phyloP scores from a whole-genome alignment of 345 rosid species.

The Kandelia obovata region DNA sequence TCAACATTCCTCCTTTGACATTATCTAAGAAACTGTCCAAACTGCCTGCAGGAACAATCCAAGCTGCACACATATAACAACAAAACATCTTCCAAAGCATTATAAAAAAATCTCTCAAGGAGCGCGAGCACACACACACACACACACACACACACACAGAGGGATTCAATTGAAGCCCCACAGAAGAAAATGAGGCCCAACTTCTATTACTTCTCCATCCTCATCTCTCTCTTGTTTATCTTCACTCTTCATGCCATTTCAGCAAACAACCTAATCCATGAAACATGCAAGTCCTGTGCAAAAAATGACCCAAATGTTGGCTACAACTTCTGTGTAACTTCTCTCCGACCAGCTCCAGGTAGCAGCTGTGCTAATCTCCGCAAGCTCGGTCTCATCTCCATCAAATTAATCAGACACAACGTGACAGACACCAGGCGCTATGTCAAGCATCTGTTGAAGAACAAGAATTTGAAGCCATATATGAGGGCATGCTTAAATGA shows the following conservation, averaged over 20 bases:
- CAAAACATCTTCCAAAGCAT: no score
- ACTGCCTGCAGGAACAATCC: no score
- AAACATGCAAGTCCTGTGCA: slow-evolving; percentile 47
- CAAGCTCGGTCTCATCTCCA: slow-evolving; percentile 46
- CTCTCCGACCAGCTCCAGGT: slow-evolving; percentile 35
- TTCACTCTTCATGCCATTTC: slow-evolving; percentile 1
- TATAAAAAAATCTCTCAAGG: background rate
- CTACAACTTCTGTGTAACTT: slow-evolving; percentile 43
- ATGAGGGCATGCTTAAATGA: slow-evolving; percentile 35
- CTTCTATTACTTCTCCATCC: slow-evolving; percentile 2
- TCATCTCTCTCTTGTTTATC: slow-evolving; percentile 12
- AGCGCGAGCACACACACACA: no score
- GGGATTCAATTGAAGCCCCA: no score
- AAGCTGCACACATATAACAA: no score
- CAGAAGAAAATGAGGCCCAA: slow-evolving; percentile 17
- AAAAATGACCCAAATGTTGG: slow-evolving; percentile 33
- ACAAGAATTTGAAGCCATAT: slow-evolving; percentile 31
- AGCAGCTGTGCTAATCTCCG: slow-evolving; percentile 33
- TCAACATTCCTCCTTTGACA: no score
- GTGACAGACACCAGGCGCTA: slow-evolving; percentile 34
- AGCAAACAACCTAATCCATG: slow-evolving; percentile 26
- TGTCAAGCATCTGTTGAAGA: slow-evolving; percentile 30
- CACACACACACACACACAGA: no score
- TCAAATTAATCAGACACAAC: slow-evolving; percentile 35
- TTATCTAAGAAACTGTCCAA: no score